Conservation (phyloP, 2,329 filamentous ascomycete species). For the Bipolaris victoriae region DNA sequence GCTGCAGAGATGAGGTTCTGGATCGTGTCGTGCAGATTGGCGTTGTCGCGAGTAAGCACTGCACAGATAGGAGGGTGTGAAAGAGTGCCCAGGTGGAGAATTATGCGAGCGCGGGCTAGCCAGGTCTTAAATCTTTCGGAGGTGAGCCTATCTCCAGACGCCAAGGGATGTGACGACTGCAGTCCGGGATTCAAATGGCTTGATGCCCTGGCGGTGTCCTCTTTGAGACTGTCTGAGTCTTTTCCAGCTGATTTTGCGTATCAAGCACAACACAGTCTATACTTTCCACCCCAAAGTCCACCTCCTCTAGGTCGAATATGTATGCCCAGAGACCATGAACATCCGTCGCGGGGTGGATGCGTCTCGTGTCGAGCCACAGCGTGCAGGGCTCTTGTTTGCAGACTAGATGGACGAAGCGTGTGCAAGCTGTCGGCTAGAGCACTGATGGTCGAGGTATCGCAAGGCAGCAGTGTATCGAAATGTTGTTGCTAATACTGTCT, state of each 20-base stretch:
- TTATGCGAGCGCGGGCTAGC: constrained; percentile 23
- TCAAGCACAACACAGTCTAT: background rate
- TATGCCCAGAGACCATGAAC: constrained; percentile 2
- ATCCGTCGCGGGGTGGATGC: background rate
- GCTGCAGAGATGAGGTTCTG: constrained; percentile 1
- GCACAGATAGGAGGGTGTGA: constrained; percentile 15
- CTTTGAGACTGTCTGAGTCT: background rate
- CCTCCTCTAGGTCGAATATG: background rate
- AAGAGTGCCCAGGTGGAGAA: constrained; percentile 22
- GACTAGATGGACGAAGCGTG: background rate
- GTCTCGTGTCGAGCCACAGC: background rate
- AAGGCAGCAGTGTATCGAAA: background rate
- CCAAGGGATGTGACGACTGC: constrained; percentile 15
- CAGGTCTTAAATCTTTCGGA: constrained; percentile 40
- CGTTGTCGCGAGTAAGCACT: constrained; percentile 9
- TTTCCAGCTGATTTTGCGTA: constrained; percentile 2
- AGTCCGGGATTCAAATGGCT: constrained; percentile 23
- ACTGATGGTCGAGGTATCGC: background rate
- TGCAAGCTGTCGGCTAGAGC: background rate
- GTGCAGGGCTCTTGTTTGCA: constrained; percentile 1
- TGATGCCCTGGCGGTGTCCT: constrained; percentile 16
- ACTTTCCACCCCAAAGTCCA: background rate
- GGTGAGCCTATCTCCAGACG: constrained; percentile 39
- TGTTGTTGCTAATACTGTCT: background rate
- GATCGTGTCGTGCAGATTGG: constrained; percentile 11